Evolutionary conservation across 2,329 filamentous ascomycete genomes (phyloP).

Genomic region (Coniochaeta sp.): DNA sequence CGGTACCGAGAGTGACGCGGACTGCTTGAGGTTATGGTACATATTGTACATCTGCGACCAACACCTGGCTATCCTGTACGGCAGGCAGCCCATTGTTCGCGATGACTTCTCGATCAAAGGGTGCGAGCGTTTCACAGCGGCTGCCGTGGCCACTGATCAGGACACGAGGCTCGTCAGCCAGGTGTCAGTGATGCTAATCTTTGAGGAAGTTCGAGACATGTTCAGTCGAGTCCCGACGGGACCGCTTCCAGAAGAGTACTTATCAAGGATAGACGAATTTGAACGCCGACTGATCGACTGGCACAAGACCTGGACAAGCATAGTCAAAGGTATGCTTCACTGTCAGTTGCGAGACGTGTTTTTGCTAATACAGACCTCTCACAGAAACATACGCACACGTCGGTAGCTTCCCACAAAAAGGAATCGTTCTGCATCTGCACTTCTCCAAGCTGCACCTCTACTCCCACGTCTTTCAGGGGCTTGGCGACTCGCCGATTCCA

Average conservation of each 20-base stretch:
- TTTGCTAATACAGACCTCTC: constrained; percentile 24
- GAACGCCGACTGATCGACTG: constrained; percentile 27
- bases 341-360: background rate
- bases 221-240: constrained; percentile 46
- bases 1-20: constrained; percentile 29
- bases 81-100: constrained; percentile 48
- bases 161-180: constrained; percentile 51
- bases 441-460: constrained; percentile 23
- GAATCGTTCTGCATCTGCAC: constrained; percentile 20
- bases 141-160: constrained; percentile 40
- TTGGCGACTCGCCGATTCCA: constrained; percentile 7
- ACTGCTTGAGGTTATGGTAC: constrained; percentile 54
- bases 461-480: constrained; percentile 20
- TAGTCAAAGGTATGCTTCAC: constrained; percentile 20
- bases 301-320: constrained; percentile 24
- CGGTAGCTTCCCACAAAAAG: constrained; percentile 20
- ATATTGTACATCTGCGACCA: constrained; percentile 54
- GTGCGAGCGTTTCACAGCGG: constrained; percentile 47
- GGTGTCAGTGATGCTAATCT: constrained; percentile 49
- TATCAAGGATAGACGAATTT: constrained; percentile 32
- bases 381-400: constrained; percentile 24
- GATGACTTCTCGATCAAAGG: constrained; percentile 50
- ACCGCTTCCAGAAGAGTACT: constrained; percentile 40
- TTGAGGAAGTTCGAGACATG: constrained; percentile 43
- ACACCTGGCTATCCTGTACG: constrained; percentile 54